These are phyloP conservation scores for Prosopis cineraria DNA, from an alignment of 306 rosid species.

Conservation along the genomic window DNA sequence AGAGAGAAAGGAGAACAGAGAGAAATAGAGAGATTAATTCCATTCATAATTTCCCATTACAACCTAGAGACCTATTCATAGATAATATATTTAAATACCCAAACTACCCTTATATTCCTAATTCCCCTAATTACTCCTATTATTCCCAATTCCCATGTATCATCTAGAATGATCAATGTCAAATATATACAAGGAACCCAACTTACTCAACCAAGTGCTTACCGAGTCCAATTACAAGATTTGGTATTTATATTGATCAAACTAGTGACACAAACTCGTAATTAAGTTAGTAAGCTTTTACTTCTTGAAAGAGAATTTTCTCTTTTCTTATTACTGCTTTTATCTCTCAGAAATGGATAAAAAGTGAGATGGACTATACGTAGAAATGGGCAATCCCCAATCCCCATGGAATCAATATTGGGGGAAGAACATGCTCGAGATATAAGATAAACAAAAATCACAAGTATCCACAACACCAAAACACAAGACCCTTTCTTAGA, in stretches of 20 bases:
- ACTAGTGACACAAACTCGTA: not conserved
- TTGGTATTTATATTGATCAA: not conserved
- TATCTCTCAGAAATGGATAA: not conserved
- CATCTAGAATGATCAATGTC: not conserved
- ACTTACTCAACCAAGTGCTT: not conserved
- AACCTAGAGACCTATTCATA: no score
- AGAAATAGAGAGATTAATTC: no score
- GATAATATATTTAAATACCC: no score
- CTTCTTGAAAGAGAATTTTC: no score
- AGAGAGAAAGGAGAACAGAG: no score
- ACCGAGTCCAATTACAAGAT: not conserved
- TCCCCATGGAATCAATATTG: not conserved
- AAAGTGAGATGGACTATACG: not conserved
- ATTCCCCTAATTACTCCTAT: no score
- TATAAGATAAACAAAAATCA: constrained; percentile 11
- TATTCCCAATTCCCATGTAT: no score
- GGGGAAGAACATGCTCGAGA: constrained; percentile 10
- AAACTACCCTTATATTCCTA: no score
- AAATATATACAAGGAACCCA: not conserved
- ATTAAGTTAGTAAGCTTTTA: not conserved
- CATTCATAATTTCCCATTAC: no score
- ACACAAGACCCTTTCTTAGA: not conserved
- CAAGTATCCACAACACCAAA: not conserved
- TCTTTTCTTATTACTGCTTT: not conserved
- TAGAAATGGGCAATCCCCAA: not conserved